phyloP scores from a whole-genome alignment of 768 basidiomycete species.

The Russula sp. region DNA sequence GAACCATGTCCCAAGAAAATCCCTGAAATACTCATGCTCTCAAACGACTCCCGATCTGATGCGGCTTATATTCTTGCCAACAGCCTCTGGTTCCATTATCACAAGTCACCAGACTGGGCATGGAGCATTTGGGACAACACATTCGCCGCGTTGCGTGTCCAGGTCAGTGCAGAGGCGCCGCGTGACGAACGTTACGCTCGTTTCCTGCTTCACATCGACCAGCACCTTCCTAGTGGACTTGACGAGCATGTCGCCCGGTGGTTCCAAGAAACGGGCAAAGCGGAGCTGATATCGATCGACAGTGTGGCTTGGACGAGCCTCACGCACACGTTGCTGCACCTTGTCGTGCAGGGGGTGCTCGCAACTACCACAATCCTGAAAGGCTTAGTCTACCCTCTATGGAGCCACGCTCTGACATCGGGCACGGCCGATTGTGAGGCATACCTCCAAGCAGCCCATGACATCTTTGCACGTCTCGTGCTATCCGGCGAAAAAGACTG shows the following conservation, averaged over 20 bases:
- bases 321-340: constrained; percentile 53
- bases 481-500: constrained; percentile 44
- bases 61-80: constrained; percentile 69
- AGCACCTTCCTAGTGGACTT: constrained; percentile 67
- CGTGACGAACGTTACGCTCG: constrained; percentile 61
- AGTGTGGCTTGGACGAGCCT: constrained; percentile 64
- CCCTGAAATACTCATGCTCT: constrained; percentile 65
- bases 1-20: constrained; percentile 35
- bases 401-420: constrained; percentile 50
- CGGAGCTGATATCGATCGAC: constrained; percentile 53
- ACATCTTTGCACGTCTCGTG: constrained; percentile 54
- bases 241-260: constrained; percentile 66
- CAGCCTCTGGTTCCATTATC: constrained; percentile 78
- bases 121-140: constrained; percentile 84
- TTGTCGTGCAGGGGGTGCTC: constrained; percentile 61
- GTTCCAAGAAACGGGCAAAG: constrained; percentile 63
- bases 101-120: constrained; percentile 65
- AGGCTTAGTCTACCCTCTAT: constrained; percentile 75
- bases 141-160: constrained; percentile 64
- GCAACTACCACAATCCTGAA: constrained; percentile 65
- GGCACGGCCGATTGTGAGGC: constrained; percentile 36
- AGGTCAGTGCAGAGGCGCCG: constrained; percentile 41
- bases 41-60: constrained; percentile 49
- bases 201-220: constrained; percentile 69
- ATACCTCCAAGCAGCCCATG: constrained; percentile 58